Conservation (phyloP, 1,139 yeast species). For the Yamadazyma atmosphaerica region DNA sequence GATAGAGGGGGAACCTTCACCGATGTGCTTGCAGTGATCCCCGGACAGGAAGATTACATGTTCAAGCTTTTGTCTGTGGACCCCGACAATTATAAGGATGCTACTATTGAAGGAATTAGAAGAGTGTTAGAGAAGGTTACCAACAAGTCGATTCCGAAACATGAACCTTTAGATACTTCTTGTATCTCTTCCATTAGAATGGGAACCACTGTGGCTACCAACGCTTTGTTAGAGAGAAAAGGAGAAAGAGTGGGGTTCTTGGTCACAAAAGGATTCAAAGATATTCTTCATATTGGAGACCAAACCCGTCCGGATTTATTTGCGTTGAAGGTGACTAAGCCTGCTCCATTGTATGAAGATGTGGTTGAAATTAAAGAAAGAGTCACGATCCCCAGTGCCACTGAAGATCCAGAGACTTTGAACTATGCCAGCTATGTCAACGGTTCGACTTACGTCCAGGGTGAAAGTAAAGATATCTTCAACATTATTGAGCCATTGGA, state of each 20-base stretch:
- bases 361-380: slow-evolving; percentile 73
- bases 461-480: slow-evolving; percentile 64
- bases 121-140: slow-evolving; percentile 18
- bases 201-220: slow-evolving; percentile 84
- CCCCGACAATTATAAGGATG: slow-evolving; percentile 21
- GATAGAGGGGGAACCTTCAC: slow-evolving; percentile 25
- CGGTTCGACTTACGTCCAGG: slow-evolving; percentile 27
- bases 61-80: slow-evolving; percentile 22
- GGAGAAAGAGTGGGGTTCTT: slow-evolving; percentile 64
- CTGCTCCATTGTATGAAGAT: slow-evolving; percentile 56
- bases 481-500: slow-evolving; percentile 53
- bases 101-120: slow-evolving; percentile 23
- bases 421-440: slow-evolving; percentile 12
- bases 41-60: slow-evolving; percentile 13
- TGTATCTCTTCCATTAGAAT: slow-evolving; percentile 54
- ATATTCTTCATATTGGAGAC: slow-evolving; percentile 63
- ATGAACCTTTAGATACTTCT: slow-evolving; percentile 24
- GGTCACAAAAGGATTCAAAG: slow-evolving; percentile 64
- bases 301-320: slow-evolving; percentile 73
- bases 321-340: slow-evolving; percentile 57
- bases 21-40: slow-evolving; percentile 18
- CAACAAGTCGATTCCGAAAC: slow-evolving; percentile 14
- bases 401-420: slow-evolving; percentile 53
- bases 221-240: slow-evolving; percentile 66
- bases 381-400: slow-evolving; percentile 64